A percentile compares a stretch with the other conserved stretches of the same genome.
Evolutionary conservation across 2,329 filamentous ascomycete species (phyloP).

Genomic region (Nannizziopsis arthrosporioides): DNA sequence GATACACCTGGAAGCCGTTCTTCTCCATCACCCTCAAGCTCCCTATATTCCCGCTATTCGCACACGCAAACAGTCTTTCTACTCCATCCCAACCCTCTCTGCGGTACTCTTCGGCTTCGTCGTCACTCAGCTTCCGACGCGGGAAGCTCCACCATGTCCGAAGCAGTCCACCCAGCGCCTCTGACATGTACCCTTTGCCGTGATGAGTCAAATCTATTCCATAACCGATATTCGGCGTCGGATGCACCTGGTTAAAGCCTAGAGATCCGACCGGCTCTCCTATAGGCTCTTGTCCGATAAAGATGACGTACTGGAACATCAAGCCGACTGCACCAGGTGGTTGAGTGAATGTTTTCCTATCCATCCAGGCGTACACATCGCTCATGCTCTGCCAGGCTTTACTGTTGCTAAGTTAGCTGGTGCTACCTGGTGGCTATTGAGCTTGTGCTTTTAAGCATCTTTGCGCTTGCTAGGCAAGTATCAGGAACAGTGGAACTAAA

Average conservation of each 20-base stretch:
- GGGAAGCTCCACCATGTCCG: slow-evolving; percentile 14
- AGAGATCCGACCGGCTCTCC: slow-evolving; percentile 11
- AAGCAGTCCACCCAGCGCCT: slow-evolving; percentile 11
- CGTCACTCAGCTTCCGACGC: background rate
- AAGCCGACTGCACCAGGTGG: slow-evolving; percentile 8
- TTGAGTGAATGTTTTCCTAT: slow-evolving; percentile 6
- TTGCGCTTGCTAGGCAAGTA: no score
- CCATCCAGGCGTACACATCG: slow-evolving; percentile 8
- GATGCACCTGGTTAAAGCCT: slow-evolving; percentile 12
- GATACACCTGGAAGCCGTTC: slow-evolving; percentile 12
- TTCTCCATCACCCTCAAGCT: slow-evolving; percentile 13
- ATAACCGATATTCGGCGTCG: slow-evolving; percentile 14
- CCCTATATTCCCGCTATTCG: slow-evolving; percentile 9
- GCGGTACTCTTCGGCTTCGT: background rate
- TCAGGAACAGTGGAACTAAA: background rate
- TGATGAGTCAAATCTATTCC: slow-evolving; percentile 5
- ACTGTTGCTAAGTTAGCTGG: background rate
- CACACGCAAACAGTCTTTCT: slow-evolving; percentile 10
- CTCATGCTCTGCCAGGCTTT: background rate
- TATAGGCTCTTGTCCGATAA: slow-evolving; percentile 6
- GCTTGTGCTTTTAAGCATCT: no score
- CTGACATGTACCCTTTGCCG: slow-evolving; percentile 15
- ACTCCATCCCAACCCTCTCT: slow-evolving; percentile 3
- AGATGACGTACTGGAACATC: slow-evolving; percentile 9
- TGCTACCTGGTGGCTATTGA: no score